A percentile compares a stretch with the other conserved stretches of the same genome.
phyloP scores from a whole-genome alignment of 805 yeast species.

The Wickerhamomyces queroliae region DNA sequence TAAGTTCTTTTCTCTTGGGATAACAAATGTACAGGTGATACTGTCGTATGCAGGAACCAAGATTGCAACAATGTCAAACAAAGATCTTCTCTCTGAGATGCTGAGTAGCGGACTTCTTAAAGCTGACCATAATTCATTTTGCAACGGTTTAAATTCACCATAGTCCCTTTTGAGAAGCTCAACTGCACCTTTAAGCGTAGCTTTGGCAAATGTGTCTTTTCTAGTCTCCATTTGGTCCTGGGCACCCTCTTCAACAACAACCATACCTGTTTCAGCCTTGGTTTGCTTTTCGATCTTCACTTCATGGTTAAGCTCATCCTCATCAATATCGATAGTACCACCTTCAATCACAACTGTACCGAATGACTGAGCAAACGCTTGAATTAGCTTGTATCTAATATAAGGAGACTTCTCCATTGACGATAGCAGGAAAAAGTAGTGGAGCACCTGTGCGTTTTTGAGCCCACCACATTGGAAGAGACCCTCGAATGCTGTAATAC shows the following conservation, averaged over 20 bases:
- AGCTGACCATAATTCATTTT: constrained; percentile 59
- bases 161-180: constrained; percentile 58
- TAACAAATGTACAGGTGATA: constrained; percentile 52
- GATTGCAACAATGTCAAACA: constrained; percentile 63
- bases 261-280: constrained; percentile 31
- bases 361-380: constrained; percentile 42
- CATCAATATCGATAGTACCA: constrained; percentile 51
- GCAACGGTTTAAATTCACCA: constrained; percentile 48
- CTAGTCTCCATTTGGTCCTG: constrained; percentile 41
- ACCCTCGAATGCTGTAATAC: constrained; percentile 66
- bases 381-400: constrained; percentile 44
- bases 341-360: constrained; percentile 67
- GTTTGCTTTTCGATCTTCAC: constrained; percentile 6
- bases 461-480: constrained; percentile 73
- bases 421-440: constrained; percentile 53
- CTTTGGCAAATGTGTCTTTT: constrained; percentile 61
- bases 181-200: constrained; percentile 58
- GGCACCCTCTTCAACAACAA: constrained; percentile 53
- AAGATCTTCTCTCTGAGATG: constrained; percentile 49
- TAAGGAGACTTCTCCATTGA: constrained; percentile 50
- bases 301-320: constrained; percentile 45
- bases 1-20: constrained; percentile 66
- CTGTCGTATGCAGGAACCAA: constrained; percentile 58
- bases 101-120: constrained; percentile 58
- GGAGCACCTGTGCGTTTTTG: constrained; percentile 52